phyloP scores from a whole-genome alignment of 2,329 filamentous ascomycete genomes.

The Neoascochyta sp. region DNA sequence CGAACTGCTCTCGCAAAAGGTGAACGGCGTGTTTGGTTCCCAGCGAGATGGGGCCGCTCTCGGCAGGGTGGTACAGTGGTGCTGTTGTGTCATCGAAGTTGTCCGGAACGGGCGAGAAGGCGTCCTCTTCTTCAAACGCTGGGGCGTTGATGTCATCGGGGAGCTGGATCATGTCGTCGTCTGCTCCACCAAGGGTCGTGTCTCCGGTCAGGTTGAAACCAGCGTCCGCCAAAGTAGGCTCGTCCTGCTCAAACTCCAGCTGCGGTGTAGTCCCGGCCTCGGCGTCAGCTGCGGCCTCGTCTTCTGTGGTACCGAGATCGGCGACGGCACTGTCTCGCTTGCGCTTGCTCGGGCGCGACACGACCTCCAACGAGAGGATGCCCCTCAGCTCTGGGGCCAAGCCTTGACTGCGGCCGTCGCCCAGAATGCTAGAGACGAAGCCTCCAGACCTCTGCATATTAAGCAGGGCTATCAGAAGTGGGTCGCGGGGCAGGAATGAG shows the following conservation, averaged over 20 bases:
- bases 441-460: constrained; percentile 88
- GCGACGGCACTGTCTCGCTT: constrained; percentile 88
- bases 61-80: constrained; percentile 72
- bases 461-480: constrained; percentile 79
- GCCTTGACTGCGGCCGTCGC: constrained; percentile 69
- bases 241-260: constrained; percentile 53
- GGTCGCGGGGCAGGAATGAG: constrained; percentile 81
- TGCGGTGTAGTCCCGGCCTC: constrained; percentile 62
- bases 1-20: constrained; percentile 84
- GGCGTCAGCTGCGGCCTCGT: constrained; percentile 51
- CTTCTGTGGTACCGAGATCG: constrained; percentile 68
- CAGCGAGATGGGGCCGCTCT: constrained; percentile 81
- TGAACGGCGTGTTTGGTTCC: constrained; percentile 96
- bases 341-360: constrained; percentile 76
- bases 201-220: constrained; percentile 44
- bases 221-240: constrained; percentile 45
- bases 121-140: constrained; percentile 31
- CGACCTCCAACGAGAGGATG: constrained; percentile 82
- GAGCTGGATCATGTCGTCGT: constrained; percentile 29
- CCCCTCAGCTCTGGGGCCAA: constrained; percentile 93
- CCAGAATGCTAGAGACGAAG: constrained; percentile 83
- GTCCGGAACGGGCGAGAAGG: constrained; percentile 41
- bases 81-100: constrained; percentile 76
- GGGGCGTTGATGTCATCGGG: constrained; percentile 24
- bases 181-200: constrained; percentile 21